Evolutionary conservation across 805 yeast species (phyloP).

Genomic region (Pichia cephalocereana): DNA sequence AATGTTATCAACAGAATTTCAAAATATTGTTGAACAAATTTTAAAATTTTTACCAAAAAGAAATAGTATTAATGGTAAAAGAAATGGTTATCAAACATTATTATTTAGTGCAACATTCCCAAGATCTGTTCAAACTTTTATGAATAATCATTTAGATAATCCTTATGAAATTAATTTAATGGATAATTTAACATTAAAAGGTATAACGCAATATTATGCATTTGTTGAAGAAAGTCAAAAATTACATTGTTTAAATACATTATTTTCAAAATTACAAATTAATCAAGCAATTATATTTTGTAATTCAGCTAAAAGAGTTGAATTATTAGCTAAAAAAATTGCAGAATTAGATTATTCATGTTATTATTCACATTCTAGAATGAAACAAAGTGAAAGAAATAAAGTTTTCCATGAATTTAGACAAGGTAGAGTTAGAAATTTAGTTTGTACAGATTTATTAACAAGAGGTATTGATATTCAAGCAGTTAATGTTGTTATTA

Average conservation of each 20-base stretch:
- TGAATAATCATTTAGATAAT: conserved; percentile 80
- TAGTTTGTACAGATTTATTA: conserved; percentile 91
- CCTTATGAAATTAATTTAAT: conserved; percentile 94
- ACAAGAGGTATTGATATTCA: conserved; percentile 99
- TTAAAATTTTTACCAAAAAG: conserved; percentile 63
- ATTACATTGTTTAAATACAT: conserved; percentile 88
- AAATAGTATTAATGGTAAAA: conserved; percentile 18
- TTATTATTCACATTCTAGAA: conserved; percentile 92
- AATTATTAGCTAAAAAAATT: conserved; percentile 87
- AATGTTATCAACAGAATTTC: conserved; percentile 86
- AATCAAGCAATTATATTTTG: conserved; percentile 96
- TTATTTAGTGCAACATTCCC: conserved; percentile 97
- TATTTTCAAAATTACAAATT: conserved; percentile 88
- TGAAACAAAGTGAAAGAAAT: conserved; percentile 96
- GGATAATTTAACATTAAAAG: conserved; percentile 95
- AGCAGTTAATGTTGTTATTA: conserved; percentile 96
- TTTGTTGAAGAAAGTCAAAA: conserved; percentile 96
- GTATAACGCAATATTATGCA: conserved; percentile 97
- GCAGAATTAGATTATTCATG: conserved; percentile 96
- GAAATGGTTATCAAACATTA: conserved; percentile 64
- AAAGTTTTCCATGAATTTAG: conserved; percentile 98
- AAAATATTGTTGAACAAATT: conserved; percentile 78
- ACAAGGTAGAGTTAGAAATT: conserved; percentile 94
- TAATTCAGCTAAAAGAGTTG: conserved; percentile 94
- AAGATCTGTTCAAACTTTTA: conserved; percentile 80